A percentile compares a stretch with the other conserved stretches of the same genome.
phyloP scores from a whole-genome alignment of 164 flowering plant species.

The Berberis vulgaris region DNA sequence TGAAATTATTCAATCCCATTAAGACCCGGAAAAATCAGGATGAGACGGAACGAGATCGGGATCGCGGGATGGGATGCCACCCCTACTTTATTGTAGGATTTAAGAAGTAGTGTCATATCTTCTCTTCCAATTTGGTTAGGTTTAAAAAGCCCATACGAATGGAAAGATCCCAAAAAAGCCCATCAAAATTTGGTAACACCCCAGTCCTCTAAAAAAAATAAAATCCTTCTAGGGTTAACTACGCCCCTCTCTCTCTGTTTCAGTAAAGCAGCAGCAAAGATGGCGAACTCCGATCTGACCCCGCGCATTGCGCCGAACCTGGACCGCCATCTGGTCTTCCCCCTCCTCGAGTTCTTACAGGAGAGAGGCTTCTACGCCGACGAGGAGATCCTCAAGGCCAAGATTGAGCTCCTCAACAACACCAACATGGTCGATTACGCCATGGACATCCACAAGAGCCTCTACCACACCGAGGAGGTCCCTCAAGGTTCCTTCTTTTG shows the following conservation, averaged over 20 bases:
- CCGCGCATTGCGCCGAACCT: constrained; percentile 59
- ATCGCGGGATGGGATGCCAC: too few species aligned
- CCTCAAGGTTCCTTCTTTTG: constrained; percentile 49
- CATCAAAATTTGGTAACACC: too few species aligned
- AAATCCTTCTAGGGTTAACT: background rate
- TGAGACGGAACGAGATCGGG: too few species aligned
- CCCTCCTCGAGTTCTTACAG: constrained; percentile 77
- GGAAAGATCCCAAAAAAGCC: too few species aligned
- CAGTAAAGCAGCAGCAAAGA: constrained; percentile 10
- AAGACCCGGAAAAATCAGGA: too few species aligned
- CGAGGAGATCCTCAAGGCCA: constrained; percentile 71
- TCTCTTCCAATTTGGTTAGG: too few species aligned
- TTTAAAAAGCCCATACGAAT: too few species aligned
- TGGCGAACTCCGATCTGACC: constrained; percentile 77
- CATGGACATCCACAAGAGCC: constrained; percentile 90
- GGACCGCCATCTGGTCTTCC: constrained; percentile 87
- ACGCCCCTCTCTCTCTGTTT: background rate
- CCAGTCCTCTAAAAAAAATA: too few species aligned
- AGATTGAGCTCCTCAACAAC: constrained; percentile 77
- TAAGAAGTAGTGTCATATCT: too few species aligned
- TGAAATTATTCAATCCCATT: too few species aligned
- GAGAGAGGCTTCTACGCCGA: constrained; percentile 59
- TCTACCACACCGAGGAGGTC: constrained; percentile 85
- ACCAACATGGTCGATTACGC: constrained; percentile 99
- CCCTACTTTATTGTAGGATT: too few species aligned